A percentile compares a stretch with the other conserved stretches of the same genome.
phyloP scores from a whole-genome alignment of 768 basidiomycete genomes.

The Podaxis sp. region DNA sequence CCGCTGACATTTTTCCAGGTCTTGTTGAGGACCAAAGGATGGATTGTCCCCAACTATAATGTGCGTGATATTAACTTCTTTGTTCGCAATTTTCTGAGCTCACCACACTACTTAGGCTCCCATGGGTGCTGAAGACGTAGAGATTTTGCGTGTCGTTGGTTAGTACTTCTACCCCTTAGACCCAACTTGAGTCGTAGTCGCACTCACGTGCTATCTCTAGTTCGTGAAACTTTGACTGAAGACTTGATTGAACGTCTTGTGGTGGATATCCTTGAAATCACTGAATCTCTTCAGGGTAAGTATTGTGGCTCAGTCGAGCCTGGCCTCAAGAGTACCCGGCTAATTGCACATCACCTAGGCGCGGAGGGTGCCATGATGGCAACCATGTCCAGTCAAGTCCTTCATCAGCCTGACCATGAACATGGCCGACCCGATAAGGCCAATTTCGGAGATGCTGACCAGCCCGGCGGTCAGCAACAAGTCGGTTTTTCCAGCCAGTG shows the following conservation, averaged over 20 bases:
- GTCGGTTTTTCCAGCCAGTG: slow-evolving; percentile 41
- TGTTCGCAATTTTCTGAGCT: background rate
- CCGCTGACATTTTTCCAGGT: slow-evolving; percentile 23
- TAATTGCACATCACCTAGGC: slow-evolving; percentile 13
- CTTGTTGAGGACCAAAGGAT: slow-evolving; percentile 50
- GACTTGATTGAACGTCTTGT: slow-evolving; percentile 51
- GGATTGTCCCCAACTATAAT: slow-evolving; percentile 64
- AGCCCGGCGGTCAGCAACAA: slow-evolving; percentile 26
- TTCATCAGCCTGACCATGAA: slow-evolving; percentile 38
- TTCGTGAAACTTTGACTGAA: slow-evolving; percentile 56
- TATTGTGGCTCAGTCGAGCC: slow-evolving; percentile 2
- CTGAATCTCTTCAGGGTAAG: slow-evolving; percentile 47
- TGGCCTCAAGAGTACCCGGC: background rate
- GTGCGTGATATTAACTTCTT: slow-evolving; percentile 21
- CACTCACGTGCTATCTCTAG: slow-evolving; percentile 15
- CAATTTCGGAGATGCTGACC: slow-evolving; percentile 36
- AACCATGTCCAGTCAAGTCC: slow-evolving; percentile 19
- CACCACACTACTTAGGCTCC: slow-evolving; percentile 36
- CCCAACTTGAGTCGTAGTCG: background rate
- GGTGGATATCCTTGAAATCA: slow-evolving; percentile 47
- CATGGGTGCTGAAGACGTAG: slow-evolving; percentile 46
- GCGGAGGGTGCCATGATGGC: slow-evolving; percentile 28
- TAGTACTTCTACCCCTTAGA: background rate
- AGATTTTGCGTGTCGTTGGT: slow-evolving; percentile 58
- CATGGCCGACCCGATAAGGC: slow-evolving; percentile 39